Percentiles rank a stretch among this genome's conserved stretches.
Evolutionary conservation across 805 yeast genomes (phyloP).

Genomic region (Yarrowia porcina): DNA sequence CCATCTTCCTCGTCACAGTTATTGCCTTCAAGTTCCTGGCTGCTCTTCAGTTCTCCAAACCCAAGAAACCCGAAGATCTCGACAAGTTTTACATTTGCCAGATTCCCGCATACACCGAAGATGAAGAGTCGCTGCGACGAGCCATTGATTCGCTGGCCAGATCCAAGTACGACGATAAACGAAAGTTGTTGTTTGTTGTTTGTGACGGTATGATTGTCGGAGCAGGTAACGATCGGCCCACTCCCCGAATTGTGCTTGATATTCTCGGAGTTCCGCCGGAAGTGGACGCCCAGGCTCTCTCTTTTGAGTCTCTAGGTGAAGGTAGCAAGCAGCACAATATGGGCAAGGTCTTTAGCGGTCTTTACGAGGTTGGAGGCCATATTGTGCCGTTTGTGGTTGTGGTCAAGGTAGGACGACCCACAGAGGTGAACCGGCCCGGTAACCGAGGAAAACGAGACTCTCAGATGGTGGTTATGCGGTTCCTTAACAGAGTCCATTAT

Average conservation of each 20-base stretch:
- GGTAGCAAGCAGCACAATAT: conserved; percentile 61
- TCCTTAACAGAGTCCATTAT: conserved; percentile 58
- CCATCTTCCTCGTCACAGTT: conserved; percentile 40
- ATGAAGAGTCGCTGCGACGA: conserved; percentile 51
- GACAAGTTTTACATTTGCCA: conserved; percentile 44
- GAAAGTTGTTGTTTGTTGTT: conserved; percentile 53
- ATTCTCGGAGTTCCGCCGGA: conserved; percentile 53
- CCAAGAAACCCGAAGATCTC: conserved; percentile 40
- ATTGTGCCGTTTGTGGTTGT: conserved; percentile 55
- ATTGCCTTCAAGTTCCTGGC: conserved; percentile 42
- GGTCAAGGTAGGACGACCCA: conserved; percentile 61
- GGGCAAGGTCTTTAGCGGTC: conserved; percentile 60
- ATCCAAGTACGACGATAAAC: conserved; percentile 56
- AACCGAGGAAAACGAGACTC: conserved; percentile 66
- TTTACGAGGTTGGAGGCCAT: conserved; percentile 55
- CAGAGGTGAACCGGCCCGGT: conserved; percentile 56
- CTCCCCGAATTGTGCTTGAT: conserved; percentile 55
- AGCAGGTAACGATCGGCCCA: conserved; percentile 55
- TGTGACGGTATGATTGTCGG: conserved; percentile 65
- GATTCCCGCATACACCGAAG: conserved; percentile 62
- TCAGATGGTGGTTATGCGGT: conserved; percentile 58
- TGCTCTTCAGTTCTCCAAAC: conserved; percentile 42
- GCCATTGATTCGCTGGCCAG: conserved; percentile 60
- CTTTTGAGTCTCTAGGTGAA: conserved; percentile 58
- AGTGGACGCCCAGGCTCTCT: conserved; percentile 51